Evolutionary conservation across 2,329 filamentous ascomycete species (phyloP), one percentile per base, ranked within the genome.

Genomic region (Pseudocercospora eumusae): DNA sequence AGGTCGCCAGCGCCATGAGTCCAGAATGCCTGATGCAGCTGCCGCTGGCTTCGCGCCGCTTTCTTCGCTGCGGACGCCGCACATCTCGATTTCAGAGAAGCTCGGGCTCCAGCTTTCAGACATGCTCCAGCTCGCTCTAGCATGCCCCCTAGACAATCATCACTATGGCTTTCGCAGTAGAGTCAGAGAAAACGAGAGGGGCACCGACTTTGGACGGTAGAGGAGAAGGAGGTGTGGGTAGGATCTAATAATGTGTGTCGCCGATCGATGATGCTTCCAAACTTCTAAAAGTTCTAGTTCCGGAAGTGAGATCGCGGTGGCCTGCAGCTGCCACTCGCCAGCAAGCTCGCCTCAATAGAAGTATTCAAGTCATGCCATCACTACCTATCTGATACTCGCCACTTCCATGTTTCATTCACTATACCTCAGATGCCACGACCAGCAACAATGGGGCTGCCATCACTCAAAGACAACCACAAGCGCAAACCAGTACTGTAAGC

Each of bases 91-190:
- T 75, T 79, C 64, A 83, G 71, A 71, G 83, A 77, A 69, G 80
- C 78, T 73, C 81, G 79, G 73, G 82, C 78, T 79, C 82, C 81
- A 75, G 80, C 78, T 78, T 84, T 78, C 79, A 85, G 80, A 76
- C 82, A 85, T 84, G 79, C 78, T 74, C 80, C 80, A 73, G 82
- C 82, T 70, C 81, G 82, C 82, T 86, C 83, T 74, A 86, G 82
- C 83, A 86, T 86, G 73, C 78, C 78, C 52, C 27, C 27, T 21
- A 54, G 27, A 54, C 27, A 33, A 13, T 40, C 52, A 54, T 54
- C 52, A 54, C n/a, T n/a, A n/a, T n/a, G n/a, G n/a, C n/a, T n/a
- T n/a, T n/a, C n/a, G n/a, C n/a, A n/a, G n/a, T n/a, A n/a, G n/a
- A n/a, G n/a, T n/a, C n/a, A n/a, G n/a, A n/a, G n/a, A n/a, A n/a